phyloP scores from a whole-genome alignment of 2,329 filamentous ascomycete genomes.

The Pseudomassariella vexata region DNA sequence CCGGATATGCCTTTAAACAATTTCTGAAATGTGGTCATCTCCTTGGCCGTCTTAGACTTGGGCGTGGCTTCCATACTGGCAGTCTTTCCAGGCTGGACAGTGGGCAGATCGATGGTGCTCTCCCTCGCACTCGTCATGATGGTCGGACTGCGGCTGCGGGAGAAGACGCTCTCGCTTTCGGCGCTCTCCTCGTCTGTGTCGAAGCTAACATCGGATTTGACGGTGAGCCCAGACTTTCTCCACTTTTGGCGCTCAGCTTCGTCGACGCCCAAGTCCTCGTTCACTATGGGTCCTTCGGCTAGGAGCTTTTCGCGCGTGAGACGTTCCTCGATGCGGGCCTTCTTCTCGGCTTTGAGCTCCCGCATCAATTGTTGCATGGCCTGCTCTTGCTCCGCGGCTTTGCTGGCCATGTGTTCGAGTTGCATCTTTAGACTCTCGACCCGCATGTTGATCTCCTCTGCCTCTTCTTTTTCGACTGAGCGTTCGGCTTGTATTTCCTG shows the following conservation, averaged over 20 bases:
- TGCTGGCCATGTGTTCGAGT: conserved; percentile 52
- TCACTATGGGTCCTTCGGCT: conserved; percentile 35
- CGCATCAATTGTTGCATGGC: conserved; percentile 42
- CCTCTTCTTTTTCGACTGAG: conserved; percentile 48
- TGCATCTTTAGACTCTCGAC: conserved; percentile 51
- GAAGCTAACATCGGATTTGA: conserved; percentile 34
- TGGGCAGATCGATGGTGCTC: conserved; percentile 9
- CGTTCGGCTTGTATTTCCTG: conserved; percentile 47
- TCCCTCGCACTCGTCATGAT: conserved; percentile 29
- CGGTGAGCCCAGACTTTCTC: conserved; percentile 37
- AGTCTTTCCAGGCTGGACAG: conserved; percentile 1
- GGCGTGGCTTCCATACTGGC: conserved; percentile 11
- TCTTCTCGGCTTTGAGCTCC: conserved; percentile 48
- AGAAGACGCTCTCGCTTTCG: conserved; percentile 52
- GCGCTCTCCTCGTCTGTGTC: conserved; percentile 48
- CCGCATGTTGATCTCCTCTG: conserved; percentile 48
- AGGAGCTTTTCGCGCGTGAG: conserved; percentile 23
- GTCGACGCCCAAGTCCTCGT: conserved; percentile 49
- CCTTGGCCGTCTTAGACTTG: conserved; percentile 24
- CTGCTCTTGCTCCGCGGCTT: conserved; percentile 47
- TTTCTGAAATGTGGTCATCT: conserved; percentile 41
- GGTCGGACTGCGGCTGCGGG: conserved; percentile 53
- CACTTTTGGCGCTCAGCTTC: conserved; percentile 39
- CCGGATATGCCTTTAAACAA: conserved; percentile 39
- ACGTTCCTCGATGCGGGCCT: conserved; percentile 33